A percentile compares a stretch with the other conserved stretches of the same genome.
These are phyloP conservation scores for Wickerhamomyces kurtzmanii DNA, from an alignment of 805 yeast species.

Conservation along the genomic window DNA sequence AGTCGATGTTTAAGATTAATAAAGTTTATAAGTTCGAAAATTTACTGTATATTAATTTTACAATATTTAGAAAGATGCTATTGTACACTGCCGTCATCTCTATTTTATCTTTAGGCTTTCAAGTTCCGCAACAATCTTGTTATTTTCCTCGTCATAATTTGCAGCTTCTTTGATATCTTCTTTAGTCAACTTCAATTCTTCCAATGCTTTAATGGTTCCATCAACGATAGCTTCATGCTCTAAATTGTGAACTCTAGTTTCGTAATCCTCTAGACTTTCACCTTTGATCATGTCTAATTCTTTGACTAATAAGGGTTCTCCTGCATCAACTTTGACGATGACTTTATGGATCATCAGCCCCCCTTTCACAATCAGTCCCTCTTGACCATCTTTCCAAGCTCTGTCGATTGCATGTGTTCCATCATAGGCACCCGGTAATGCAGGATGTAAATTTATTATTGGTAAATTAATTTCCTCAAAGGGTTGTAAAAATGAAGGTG, in stretches of 20 bases:
- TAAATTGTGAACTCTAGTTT: slow-evolving; percentile 65
- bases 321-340: slow-evolving; percentile 92
- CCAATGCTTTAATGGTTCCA: slow-evolving; percentile 63
- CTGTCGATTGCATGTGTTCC: slow-evolving; percentile 96
- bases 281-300: slow-evolving; percentile 63
- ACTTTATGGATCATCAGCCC: slow-evolving; percentile 97
- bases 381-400: slow-evolving; percentile 92
- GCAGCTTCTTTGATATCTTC: too few relatives aligned
- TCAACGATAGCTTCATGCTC: slow-evolving; percentile 94
- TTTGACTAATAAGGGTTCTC: slow-evolving; percentile 79
- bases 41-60: too few relatives aligned
- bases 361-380: slow-evolving; percentile 63
- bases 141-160: too few relatives aligned
- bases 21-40: too few relatives aligned
- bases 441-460: slow-evolving; percentile 92
- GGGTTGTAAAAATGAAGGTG: slow-evolving; percentile 65
- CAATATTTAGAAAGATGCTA: too few relatives aligned
- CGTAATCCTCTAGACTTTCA: slow-evolving; percentile 75
- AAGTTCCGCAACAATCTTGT: too few relatives aligned
- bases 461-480: slow-evolving; percentile 52
- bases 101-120: too few relatives aligned
- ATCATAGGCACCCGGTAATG: slow-evolving; percentile 93
- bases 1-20: slow-evolving; percentile 33
- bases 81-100: too few relatives aligned
- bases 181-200: too few relatives aligned